phyloP scores from a whole-genome alignment of 306 rosid species.

The Cucurbita maxima region DNA sequence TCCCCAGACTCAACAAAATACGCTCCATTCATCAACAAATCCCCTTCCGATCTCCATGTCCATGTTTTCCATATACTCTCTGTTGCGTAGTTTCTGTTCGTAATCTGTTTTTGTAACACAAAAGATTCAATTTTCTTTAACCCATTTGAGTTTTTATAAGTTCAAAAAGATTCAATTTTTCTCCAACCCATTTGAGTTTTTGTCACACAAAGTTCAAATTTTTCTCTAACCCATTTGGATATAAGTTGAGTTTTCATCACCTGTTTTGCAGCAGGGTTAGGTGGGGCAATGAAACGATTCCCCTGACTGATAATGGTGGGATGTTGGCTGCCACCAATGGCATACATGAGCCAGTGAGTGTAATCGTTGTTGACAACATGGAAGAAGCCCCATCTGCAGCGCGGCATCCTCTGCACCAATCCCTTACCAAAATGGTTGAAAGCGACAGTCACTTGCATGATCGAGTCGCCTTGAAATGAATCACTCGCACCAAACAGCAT shows the following conservation, averaged over 20 bases:
- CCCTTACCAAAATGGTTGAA: conserved; percentile 68
- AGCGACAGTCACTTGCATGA: conserved; percentile 50
- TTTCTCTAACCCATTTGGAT: no score
- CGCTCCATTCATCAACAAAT: conserved; percentile 40
- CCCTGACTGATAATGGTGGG: conserved; percentile 80
- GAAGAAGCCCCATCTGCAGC: conserved; percentile 52
- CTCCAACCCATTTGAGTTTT: no score
- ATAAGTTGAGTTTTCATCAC: background rate
- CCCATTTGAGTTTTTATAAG: no score
- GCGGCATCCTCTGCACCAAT: conserved; percentile 56
- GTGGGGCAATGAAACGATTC: conserved; percentile 67
- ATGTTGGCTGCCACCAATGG: conserved; percentile 63
- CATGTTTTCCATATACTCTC: conserved; percentile 27
- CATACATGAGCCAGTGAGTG: conserved; percentile 79
- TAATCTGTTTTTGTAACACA: background rate
- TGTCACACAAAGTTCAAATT: no score
- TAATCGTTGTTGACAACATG: conserved; percentile 75
- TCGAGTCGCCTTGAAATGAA: conserved; percentile 13
- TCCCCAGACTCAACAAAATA: conserved; percentile 26
- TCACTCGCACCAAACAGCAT: conserved; percentile 56
- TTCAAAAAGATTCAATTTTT: no score
- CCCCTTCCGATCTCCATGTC: conserved; percentile 52
- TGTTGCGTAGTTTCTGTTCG: conserved; percentile 22
- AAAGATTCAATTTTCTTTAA: no score
- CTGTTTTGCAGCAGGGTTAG: conserved; percentile 26